phyloP scores from a whole-genome alignment of 352 stramenopile species.

The Globisporangium paroecandrum region DNA sequence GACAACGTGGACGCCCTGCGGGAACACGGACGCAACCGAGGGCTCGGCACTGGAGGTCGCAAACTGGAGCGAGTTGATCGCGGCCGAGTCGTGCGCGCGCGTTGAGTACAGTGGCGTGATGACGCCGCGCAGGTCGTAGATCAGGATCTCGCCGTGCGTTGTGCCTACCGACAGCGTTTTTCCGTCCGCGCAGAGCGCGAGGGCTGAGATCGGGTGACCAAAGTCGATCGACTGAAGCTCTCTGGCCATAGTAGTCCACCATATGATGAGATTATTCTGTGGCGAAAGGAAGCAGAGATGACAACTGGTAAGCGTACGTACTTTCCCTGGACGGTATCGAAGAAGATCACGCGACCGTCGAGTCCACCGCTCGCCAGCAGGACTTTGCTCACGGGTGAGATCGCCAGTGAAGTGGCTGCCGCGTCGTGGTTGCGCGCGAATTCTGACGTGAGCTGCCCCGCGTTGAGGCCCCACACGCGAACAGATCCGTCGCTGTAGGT shows the following conservation, averaged over 20 bases:
- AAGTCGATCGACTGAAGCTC: slow-evolving; percentile 57
- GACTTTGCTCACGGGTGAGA: slow-evolving; percentile 74
- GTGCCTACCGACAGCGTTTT: slow-evolving; percentile 64
- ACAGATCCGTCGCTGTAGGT: slow-evolving; percentile 65
- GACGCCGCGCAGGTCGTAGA: slow-evolving; percentile 62
- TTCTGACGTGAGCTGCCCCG: slow-evolving; percentile 48
- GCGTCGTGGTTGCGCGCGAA: slow-evolving; percentile 58
- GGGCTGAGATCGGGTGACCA: slow-evolving; percentile 48
- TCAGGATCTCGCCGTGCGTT: slow-evolving; percentile 44
- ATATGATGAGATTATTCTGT: background rate
- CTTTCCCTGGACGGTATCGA: slow-evolving; percentile 59
- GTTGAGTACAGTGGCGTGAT: slow-evolving; percentile 59
- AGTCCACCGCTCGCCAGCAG: slow-evolving; percentile 52
- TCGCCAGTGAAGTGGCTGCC: slow-evolving; percentile 44
- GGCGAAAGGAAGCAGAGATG: slow-evolving; percentile 2
- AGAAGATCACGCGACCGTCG: slow-evolving; percentile 72
- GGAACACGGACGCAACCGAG: slow-evolving; percentile 16
- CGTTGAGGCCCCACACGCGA: slow-evolving; percentile 62
- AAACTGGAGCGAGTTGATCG: slow-evolving; percentile 61
- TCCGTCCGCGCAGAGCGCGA: slow-evolving; percentile 59
- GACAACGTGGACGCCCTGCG: slow-evolving; percentile 42
- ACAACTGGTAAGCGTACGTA: slow-evolving; percentile 23
- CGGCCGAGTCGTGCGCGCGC: slow-evolving; percentile 33
- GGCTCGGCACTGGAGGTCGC: slow-evolving; percentile 32
- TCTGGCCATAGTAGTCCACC: slow-evolving; percentile 15